phyloP scores from a whole-genome alignment of 169 alveolate genomes.

The Amoebophrya sp. region DNA sequence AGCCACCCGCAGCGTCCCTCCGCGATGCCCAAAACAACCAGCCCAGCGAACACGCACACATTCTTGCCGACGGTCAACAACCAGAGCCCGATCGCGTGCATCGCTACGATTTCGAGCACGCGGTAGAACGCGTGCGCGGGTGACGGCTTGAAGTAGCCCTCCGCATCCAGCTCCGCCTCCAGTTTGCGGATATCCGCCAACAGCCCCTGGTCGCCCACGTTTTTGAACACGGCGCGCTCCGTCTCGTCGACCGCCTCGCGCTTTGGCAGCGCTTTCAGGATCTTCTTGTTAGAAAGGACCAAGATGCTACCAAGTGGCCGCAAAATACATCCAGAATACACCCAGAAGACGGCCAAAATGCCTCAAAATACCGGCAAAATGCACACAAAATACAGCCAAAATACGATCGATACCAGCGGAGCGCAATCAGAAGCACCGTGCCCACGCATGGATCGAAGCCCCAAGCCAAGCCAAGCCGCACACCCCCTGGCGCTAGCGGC shows the following conservation, averaged over 20 bases:
- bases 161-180: background rate
- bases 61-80: background rate
- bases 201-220: background rate
- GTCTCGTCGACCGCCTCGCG: background rate
- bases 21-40: background rate
- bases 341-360: too few relatives aligned
- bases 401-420: too few relatives aligned
- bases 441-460: too few relatives aligned
- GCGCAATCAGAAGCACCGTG: too few relatives aligned
- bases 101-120: background rate
- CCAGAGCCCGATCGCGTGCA: background rate
- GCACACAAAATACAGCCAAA: too few relatives aligned
- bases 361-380: too few relatives aligned
- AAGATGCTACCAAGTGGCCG: too few relatives aligned
- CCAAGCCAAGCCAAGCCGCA: too few relatives aligned
- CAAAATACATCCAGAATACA: too few relatives aligned
- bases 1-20: slow-evolving; percentile 21
- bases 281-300: too few relatives aligned
- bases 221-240: background rate
- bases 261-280: background rate
- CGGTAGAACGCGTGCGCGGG: background rate
- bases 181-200: background rate
- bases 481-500: too few relatives aligned
- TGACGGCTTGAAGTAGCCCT: slow-evolving; percentile 9
- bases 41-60: background rate